Evolutionary conservation across 139 green algal genomes (phyloP).

Genomic region (Micromonas pusilla): DNA sequence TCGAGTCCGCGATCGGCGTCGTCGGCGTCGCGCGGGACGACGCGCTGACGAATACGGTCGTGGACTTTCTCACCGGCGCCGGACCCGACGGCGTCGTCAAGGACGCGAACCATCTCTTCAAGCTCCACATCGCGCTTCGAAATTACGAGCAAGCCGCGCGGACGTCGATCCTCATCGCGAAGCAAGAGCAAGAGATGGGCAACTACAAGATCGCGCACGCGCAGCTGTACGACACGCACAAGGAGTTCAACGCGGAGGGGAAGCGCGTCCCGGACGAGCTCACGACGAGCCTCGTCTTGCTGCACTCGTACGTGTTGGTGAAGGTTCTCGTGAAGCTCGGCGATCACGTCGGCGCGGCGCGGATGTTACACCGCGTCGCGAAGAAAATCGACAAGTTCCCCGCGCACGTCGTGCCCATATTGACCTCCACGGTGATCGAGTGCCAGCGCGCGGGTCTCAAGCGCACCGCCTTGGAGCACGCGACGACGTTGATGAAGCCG

Average conservation of each 20-base stretch:
- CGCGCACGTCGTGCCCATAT: slow-evolving; percentile 72
- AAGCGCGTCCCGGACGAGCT: slow-evolving; percentile 46
- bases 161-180: slow-evolving; percentile 40
- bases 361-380: slow-evolving; percentile 68
- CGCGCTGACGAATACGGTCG: slow-evolving; percentile 43
- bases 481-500: slow-evolving; percentile 62
- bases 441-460: slow-evolving; percentile 68
- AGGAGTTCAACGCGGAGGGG: slow-evolving; percentile 46
- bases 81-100: slow-evolving; percentile 40
- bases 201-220: slow-evolving; percentile 74
- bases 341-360: slow-evolving; percentile 46
- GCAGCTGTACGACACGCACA: slow-evolving; percentile 55
- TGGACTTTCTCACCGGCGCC: slow-evolving; percentile 52
- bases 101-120: slow-evolving; percentile 50
- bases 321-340: slow-evolving; percentile 52
- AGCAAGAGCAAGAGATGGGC: slow-evolving; percentile 56
- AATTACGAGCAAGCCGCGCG: slow-evolving; percentile 54
- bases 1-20: slow-evolving; percentile 60
- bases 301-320: slow-evolving; percentile 73
- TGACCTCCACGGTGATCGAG: slow-evolving; percentile 79
- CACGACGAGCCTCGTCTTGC: slow-evolving; percentile 42
- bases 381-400: slow-evolving; percentile 56
- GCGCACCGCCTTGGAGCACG: slow-evolving; percentile 65
- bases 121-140: slow-evolving; percentile 66
- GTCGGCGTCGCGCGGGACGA: slow-evolving; percentile 40